phyloP scores from a whole-genome alignment of 192 early-diverging fungal species.

The Pilaira anomala region DNA sequence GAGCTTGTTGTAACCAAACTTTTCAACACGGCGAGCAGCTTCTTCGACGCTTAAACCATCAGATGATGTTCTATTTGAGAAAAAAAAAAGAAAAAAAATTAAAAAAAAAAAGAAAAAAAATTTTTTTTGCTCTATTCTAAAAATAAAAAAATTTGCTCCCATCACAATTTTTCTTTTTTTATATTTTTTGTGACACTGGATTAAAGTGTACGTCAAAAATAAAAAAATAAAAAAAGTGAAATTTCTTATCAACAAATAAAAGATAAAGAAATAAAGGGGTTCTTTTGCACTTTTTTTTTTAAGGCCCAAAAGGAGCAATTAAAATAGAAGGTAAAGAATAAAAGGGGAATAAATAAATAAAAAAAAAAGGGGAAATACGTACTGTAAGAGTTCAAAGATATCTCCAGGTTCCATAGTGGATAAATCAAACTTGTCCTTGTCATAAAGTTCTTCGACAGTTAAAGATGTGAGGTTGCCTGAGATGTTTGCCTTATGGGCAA shows the following conservation, averaged over 20 bases:
- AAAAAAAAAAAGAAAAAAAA: conserved; percentile 9
- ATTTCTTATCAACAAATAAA: neutral
- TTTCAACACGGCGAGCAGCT: conserved; percentile 56
- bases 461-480: conserved; percentile 38
- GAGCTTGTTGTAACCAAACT: conserved; percentile 71
- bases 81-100: conserved; percentile 1
- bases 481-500: conserved; percentile 10
- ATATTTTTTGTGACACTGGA: neutral
- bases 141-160: neutral
- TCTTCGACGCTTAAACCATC: conserved; percentile 62
- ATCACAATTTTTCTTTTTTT: neutral
- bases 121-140: neutral
- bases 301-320: neutral
- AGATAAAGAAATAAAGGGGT: neutral
- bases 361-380: conserved; percentile 17
- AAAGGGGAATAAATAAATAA: conserved; percentile 8
- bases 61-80: conserved; percentile 39
- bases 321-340: conserved; percentile 8
- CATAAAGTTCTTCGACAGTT: conserved; percentile 68
- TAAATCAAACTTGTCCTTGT: conserved; percentile 78
- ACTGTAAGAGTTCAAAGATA: conserved; percentile 67
- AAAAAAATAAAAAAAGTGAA: neutral
- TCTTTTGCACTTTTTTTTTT: no score
- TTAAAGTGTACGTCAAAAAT: conserved; percentile 1
- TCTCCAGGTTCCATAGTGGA: conserved; percentile 72